A percentile compares a stretch with the other conserved stretches of the same genome.
phyloP scores from a whole-genome alignment of 2,329 filamentous ascomycete species.

The Sclerotinia trifoliorum region DNA sequence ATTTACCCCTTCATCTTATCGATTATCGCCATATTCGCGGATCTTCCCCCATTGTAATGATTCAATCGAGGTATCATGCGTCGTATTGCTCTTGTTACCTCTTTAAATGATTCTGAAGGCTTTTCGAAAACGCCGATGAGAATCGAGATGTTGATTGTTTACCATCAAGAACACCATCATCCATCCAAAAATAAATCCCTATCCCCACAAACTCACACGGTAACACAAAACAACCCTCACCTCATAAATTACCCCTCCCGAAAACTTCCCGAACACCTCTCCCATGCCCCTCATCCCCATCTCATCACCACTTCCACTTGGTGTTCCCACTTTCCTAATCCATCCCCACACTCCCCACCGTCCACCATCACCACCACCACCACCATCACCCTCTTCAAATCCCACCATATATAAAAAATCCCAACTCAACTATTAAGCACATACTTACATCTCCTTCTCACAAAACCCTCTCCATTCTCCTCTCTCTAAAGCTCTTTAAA shows the following conservation, averaged over 20 bases:
- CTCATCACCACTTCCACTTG: background rate
- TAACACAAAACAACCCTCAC: background rate
- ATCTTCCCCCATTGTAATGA: background rate
- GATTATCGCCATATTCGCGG: background rate
- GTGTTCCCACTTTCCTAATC: background rate
- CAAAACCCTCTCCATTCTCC: background rate
- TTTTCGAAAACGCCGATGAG: background rate
- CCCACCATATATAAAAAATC: no score
- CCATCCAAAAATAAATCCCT: conserved; percentile 4
- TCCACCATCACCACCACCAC: conserved; percentile 6
- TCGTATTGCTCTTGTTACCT: background rate
- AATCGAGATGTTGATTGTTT: background rate
- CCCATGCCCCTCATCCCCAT: conserved; percentile 15
- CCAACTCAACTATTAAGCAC: no score
- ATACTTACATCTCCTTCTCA: no score
- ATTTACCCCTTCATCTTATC: conserved; percentile 13
- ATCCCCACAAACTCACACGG: background rate
- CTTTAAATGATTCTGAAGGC: background rate
- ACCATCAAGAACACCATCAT: background rate
- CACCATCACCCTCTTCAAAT: background rate
- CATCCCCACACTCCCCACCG: conserved; percentile 9
- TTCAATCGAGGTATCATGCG: no score
- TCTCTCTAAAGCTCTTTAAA: background rate
- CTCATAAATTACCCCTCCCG: conserved; percentile 5
- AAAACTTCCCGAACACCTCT: conserved; percentile 7